Base-by-base conservation (phyloP, 768 basidiomycete genomes). In the Rubroboletus pulcherrimus region DNA sequence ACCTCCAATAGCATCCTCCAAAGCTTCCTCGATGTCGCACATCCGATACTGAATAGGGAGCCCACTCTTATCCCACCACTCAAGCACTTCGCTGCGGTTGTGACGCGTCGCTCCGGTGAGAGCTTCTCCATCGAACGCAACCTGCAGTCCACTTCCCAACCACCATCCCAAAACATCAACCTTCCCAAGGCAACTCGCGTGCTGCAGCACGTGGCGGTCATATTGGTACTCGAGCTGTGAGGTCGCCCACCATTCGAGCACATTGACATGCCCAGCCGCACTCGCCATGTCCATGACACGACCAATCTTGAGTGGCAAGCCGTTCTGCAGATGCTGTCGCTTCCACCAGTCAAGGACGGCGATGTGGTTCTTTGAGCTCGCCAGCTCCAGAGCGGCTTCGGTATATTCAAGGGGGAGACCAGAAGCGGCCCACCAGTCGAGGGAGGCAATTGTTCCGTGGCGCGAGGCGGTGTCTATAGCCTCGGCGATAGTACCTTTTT, bases 21-120 rank as follows among this genome's bases (percentile, higher is more conserved):
- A 70, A 4, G 92, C 92, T 75, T 93, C 92, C 66, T 95, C 92
- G 48, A 95, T 85, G 68, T 95, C 92, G 66, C 92, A 93, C 81
- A 92, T 85, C 51, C 93, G 82, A 71, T 92, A 95, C 63, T 89
- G 88, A 54, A 93, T 83, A 4, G 87, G 80, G 48, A 93, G 74
- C 7, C 87, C 87, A 40, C 82, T 87, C 64, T 81, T 81, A 58
- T 89, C 81, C 93, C 93, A 94, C 92, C 92, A 95, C 58, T 91
- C 86, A 24, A 95, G 73, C 31, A 92, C 87, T 60, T 88, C 87
- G 26, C 87, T 85, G 39, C 87, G 80, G 60, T 92, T 90, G 69
- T 91, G 85, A 62, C 85, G 78, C 29, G 92, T 93, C 29, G 92
- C 92, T 26, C 87, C 85, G 5, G 81, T 82, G 51, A 94, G 77